These are phyloP conservation scores for Lactarius sp. DNA, from an alignment of 768 basidiomycete genomes.

Conservation along the genomic window DNA sequence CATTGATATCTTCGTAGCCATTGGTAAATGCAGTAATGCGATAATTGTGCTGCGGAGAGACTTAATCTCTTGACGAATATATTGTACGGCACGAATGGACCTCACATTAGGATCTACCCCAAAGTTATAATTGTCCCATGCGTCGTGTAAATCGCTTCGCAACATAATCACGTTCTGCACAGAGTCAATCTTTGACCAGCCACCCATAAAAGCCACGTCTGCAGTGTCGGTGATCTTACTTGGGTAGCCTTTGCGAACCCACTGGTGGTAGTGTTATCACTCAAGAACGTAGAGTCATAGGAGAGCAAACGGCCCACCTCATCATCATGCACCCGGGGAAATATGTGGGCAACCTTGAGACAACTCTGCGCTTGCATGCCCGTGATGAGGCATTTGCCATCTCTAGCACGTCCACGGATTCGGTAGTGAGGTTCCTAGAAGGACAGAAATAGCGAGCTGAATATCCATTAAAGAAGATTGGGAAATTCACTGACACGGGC, in stretches of 20 bases:
- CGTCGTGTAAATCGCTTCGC: neutral
- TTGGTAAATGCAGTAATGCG: constrained; percentile 8
- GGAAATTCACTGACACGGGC: neutral
- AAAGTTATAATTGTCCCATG: constrained; percentile 10
- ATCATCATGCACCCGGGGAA: constrained; percentile 4
- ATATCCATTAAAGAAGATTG: neutral
- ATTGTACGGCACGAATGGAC: neutral
- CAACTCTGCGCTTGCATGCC: constrained; percentile 1
- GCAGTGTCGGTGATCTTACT: constrained; percentile 6
- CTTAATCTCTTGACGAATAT: neutral
- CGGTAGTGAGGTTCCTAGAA: neutral
- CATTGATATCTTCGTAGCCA: constrained; percentile 1
- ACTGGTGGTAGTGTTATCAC: neutral
- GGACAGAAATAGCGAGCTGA: neutral
- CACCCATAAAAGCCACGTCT: neutral
- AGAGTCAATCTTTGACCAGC: neutral
- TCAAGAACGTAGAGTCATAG: neutral
- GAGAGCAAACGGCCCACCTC: neutral
- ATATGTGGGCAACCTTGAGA: constrained; percentile 6
- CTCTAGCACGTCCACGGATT: neutral
- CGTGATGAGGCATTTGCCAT: constrained; percentile 1
- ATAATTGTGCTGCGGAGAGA: neutral
- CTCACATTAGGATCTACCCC: constrained; percentile 9
- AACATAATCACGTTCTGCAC: constrained; percentile 1
- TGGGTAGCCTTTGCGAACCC: neutral